Conservation (phyloP, 1,284 basidiomycete genomes). For the Boletus smithii region DNA sequence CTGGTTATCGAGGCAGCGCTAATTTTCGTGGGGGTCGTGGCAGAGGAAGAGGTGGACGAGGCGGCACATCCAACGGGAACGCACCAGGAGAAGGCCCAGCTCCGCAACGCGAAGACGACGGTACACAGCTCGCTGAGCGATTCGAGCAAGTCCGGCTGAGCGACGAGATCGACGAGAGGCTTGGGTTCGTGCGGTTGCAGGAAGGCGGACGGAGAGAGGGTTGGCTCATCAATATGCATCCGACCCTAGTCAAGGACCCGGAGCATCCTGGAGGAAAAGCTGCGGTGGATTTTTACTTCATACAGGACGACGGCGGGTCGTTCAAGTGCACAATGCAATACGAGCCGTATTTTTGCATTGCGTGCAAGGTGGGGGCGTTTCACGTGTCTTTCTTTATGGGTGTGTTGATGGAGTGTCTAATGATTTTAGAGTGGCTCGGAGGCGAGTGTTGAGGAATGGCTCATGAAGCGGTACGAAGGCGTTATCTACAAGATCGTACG, state of each 20-base stretch:
- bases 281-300: constrained; percentile 96
- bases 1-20: constrained; percentile 43
- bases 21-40: constrained; percentile 40
- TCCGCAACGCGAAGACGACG: constrained; percentile 80
- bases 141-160: constrained; percentile 74
- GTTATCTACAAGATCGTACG: constrained; percentile 76
- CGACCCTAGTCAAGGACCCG: constrained; percentile 86
- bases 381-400: neutral
- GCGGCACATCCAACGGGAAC: constrained; percentile 43
- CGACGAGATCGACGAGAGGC: constrained; percentile 91
- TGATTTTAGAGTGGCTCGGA: constrained; percentile 74
- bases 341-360: constrained; percentile 93
- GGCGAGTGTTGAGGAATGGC: constrained; percentile 92
- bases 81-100: constrained; percentile 45
- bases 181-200: constrained; percentile 83
- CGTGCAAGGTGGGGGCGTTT: constrained; percentile 68
- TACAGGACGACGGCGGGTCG: constrained; percentile 93
- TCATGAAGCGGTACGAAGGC: constrained; percentile 92
- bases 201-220: constrained; percentile 75
- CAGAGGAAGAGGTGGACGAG: constrained; percentile 49
- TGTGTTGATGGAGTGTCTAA: neutral
- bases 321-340: constrained; percentile 94
- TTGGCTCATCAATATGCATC: constrained; percentile 99
- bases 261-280: constrained; percentile 79
- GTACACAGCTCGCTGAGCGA: constrained; percentile 75